Evolutionary conservation across 331 rosid genomes (phyloP).

Genomic region (Prunus yedoensis): DNA sequence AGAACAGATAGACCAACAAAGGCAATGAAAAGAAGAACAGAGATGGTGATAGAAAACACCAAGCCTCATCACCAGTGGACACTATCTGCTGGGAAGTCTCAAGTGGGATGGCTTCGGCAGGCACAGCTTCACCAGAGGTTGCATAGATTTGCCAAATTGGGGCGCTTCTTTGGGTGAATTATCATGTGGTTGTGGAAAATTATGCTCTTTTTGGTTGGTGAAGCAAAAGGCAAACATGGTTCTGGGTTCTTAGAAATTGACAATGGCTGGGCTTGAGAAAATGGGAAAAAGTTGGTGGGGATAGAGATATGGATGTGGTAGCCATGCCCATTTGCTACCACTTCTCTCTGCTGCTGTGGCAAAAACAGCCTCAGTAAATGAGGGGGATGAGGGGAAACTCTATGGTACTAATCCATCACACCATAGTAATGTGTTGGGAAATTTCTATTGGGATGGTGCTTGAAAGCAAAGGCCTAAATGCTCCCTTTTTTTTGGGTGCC

Average conservation of each 20-base stretch:
- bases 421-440: background rate
- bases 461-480: no score
- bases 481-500: no score
- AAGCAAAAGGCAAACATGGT: constrained; percentile 19
- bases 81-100: constrained; percentile 55
- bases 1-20: constrained; percentile 71
- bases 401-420: background rate
- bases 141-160: constrained; percentile 36
- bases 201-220: constrained; percentile 14
- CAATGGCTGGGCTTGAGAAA: constrained; percentile 18
- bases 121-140: constrained; percentile 35
- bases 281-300: constrained; percentile 38
- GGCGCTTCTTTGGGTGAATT: constrained; percentile 4
- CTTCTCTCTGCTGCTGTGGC: constrained; percentile 9
- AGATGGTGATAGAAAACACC: constrained; percentile 45
- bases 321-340: constrained; percentile 55
- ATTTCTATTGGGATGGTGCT: background rate
- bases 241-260: constrained; percentile 22
- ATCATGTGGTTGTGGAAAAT: constrained; percentile 22
- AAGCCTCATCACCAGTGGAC: constrained; percentile 32
- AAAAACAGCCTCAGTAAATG: constrained; percentile 6
- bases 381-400: background rate
- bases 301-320: constrained; percentile 41
- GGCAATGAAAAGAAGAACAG: constrained; percentile 64
- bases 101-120: constrained; percentile 38